phyloP scores from a whole-genome alignment of 73 alveolate genomes.

The Paramecium octaurelia region DNA sequence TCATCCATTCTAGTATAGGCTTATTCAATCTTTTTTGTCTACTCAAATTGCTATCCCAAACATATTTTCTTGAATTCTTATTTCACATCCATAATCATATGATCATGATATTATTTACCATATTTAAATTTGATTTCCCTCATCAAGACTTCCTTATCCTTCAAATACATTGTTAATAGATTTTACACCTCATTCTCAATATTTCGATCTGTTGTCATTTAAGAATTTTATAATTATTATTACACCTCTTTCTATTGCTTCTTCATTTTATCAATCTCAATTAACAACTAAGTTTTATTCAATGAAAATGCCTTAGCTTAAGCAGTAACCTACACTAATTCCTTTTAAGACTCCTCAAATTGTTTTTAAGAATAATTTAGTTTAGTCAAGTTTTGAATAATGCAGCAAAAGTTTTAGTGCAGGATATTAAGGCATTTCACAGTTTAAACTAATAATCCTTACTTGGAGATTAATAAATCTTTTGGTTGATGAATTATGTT shows the following conservation, averaged over 20 bases:
- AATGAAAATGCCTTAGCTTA: neutral
- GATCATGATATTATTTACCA: constrained; percentile 52
- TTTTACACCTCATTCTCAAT: neutral
- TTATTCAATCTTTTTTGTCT: neutral
- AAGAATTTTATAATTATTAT: neutral
- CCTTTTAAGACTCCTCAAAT: neutral
- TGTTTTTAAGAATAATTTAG: neutral
- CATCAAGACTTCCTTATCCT: constrained; percentile 34
- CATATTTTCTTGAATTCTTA: constrained; percentile 31
- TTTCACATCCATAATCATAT: constrained; percentile 34
- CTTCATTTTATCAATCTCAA: neutral
- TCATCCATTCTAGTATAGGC: neutral
- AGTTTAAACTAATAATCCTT: neutral
- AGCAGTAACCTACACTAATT: neutral
- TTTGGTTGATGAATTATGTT: constrained; percentile 32
- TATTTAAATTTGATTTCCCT: constrained; percentile 30
- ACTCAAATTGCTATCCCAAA: neutral
- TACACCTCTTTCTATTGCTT: neutral
- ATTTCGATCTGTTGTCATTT: neutral
- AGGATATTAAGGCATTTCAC: neutral
- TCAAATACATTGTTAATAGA: neutral
- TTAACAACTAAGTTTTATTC: neutral
- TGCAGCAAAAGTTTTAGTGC: neutral
- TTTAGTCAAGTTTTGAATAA: neutral
- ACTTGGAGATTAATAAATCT: neutral